phyloP scores from a whole-genome alignment of 1,284 basidiomycete species.

The Porodaedalea pini region DNA sequence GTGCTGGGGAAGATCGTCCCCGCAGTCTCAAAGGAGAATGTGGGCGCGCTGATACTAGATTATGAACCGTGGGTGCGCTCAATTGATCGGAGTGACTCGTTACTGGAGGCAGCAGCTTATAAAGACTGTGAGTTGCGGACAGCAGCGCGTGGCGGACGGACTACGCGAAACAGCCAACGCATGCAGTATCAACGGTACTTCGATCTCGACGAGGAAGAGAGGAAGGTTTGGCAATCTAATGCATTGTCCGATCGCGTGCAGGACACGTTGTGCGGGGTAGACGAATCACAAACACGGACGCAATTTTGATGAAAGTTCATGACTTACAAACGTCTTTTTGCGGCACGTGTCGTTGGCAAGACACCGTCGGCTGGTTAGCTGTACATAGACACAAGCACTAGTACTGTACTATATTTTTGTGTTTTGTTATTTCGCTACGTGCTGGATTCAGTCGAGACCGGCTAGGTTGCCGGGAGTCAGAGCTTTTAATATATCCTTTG shows the following conservation, averaged over 20 bases:
- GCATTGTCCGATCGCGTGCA: constrained; percentile 23
- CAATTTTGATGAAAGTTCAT: neutral
- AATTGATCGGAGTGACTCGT: constrained; percentile 51
- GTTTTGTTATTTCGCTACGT: no score
- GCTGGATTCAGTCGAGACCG: neutral
- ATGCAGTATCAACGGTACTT: constrained; percentile 41
- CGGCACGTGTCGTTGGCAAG: no score
- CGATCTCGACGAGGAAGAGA: constrained; percentile 36
- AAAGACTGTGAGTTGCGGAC: constrained; percentile 28
- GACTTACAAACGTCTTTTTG: no score
- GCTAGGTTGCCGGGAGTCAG: no score
- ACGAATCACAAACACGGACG: no score
- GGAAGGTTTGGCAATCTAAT: constrained; percentile 32
- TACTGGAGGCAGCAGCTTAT: constrained; percentile 32
- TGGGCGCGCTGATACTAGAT: constrained; percentile 54
- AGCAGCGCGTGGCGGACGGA: constrained; percentile 34
- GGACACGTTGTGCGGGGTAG: constrained; percentile 21
- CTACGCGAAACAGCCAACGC: constrained; percentile 55
- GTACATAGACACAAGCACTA: no score
- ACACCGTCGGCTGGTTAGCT: no score
- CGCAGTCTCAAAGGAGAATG: constrained; percentile 37
- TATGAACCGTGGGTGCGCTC: constrained; percentile 67
- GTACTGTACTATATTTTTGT: no score
- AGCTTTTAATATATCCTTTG: no score
- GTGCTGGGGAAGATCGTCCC: constrained; percentile 42